These are phyloP conservation scores for Ophiostoma perfectum DNA, from an alignment of 2,329 filamentous ascomycete species.

Conservation along the genomic window DNA sequence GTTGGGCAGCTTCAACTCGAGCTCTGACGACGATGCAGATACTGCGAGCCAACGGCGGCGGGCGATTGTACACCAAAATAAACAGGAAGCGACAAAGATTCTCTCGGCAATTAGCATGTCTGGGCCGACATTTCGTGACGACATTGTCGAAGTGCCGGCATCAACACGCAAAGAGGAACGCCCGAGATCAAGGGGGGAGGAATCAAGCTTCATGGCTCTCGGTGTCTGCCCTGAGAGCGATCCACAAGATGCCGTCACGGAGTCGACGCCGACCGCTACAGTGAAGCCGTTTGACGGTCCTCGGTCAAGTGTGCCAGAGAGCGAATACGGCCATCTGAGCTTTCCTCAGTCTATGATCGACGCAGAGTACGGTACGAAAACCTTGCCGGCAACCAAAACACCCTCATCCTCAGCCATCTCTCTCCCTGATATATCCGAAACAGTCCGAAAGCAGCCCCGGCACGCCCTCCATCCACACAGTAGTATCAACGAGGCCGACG, in stretches of 20 bases:
- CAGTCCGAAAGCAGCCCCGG: not conserved
- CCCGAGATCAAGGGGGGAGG: not conserved
- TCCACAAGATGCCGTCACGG: not conserved
- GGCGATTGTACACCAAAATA: conserved; percentile 36
- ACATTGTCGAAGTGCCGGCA: conserved; percentile 34
- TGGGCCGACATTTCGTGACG: conserved; percentile 32
- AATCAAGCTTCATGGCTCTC: not conserved
- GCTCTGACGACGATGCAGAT: conserved; percentile 32
- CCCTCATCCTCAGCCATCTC: conserved; percentile 19
- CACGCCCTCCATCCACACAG: not conserved
- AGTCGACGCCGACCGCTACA: not conserved
- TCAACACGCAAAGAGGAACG: conserved; percentile 31
- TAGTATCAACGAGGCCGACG: conserved; percentile 23
- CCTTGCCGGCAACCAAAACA: conserved; percentile 14
- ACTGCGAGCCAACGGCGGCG: conserved; percentile 35
- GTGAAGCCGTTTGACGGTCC: conserved; percentile 13
- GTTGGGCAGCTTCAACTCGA: conserved; percentile 27
- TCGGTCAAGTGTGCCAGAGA: conserved; percentile 14
- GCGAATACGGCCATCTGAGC: conserved; percentile 19
- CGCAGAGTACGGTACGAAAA: not conserved
- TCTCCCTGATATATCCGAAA: conserved; percentile 8
- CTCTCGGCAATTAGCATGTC: conserved; percentile 38
- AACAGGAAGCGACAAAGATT: conserved; percentile 38
- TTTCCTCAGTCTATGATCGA: conserved; percentile 23
- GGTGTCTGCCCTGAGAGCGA: not conserved